These are phyloP conservation scores for Santalum album DNA, from an alignment of 164 flowering plant genomes.

Conservation along the genomic window DNA sequence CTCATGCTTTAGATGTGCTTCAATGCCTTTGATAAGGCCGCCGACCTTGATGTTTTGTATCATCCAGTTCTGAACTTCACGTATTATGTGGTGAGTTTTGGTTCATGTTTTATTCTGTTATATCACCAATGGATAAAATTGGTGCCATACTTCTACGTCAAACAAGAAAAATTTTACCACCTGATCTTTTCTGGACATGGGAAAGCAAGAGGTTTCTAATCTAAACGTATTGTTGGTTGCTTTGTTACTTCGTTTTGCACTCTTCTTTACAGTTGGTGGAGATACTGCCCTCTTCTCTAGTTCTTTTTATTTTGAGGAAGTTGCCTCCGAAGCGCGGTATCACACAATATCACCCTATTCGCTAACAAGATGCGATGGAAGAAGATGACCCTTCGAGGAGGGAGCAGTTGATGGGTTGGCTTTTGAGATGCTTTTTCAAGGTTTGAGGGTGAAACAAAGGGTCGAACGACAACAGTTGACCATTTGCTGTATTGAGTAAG, in stretches of 20 bases:
- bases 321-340: slow-evolving; percentile 88
- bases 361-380: slow-evolving; percentile 20
- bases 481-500: too few species aligned
- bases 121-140: background rate
- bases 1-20: slow-evolving; percentile 57
- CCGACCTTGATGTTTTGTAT: slow-evolving; percentile 77
- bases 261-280: slow-evolving; percentile 59
- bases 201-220: background rate
- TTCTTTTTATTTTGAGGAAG: slow-evolving; percentile 83
- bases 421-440: too few species aligned
- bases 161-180: too few species aligned
- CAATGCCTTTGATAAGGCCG: slow-evolving; percentile 79
- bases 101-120: background rate
- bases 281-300: slow-evolving; percentile 75
- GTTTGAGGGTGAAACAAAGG: too few species aligned
- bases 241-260: background rate
- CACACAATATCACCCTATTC: slow-evolving; percentile 82
- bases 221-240: background rate
- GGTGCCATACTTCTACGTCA: background rate
- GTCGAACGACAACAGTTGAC: too few species aligned
- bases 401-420: too few species aligned
- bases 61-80: slow-evolving; percentile 83
- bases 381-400: background rate
- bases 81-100: slow-evolving; percentile 64
- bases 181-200: too few species aligned